Evolutionary conservation across 2,329 filamentous ascomycete genomes (phyloP).

Genomic region (Trichoderma citrinoviride): DNA sequence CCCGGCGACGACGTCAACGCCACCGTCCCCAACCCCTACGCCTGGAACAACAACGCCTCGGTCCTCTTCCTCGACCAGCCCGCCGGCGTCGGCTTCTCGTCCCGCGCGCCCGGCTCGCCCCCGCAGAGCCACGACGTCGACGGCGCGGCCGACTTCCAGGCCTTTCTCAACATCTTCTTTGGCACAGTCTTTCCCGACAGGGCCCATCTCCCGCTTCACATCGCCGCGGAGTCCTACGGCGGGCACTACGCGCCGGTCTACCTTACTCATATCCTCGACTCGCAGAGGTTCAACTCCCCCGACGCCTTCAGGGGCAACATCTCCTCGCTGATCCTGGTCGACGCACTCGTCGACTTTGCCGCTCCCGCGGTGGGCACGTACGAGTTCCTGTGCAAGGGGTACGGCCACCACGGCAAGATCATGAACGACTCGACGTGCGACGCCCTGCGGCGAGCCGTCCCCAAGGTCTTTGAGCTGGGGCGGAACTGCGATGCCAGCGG

Average conservation of each 20-base stretch:
- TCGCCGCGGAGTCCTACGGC: conserved; percentile 44
- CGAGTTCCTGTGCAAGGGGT: conserved; percentile 24
- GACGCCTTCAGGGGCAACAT: conserved; percentile 60
- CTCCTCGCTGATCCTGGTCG: conserved; percentile 39
- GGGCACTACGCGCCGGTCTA: conserved; percentile 40
- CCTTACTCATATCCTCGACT: conserved; percentile 23
- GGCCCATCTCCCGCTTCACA: conserved; percentile 40
- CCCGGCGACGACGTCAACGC: neutral
- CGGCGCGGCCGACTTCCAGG: conserved; percentile 47
- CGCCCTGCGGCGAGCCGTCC: conserved; percentile 39
- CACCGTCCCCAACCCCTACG: conserved; percentile 22
- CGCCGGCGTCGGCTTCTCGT: conserved; percentile 59
- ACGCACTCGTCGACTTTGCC: conserved; percentile 23
- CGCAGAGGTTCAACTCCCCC: conserved; percentile 13
- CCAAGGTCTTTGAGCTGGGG: conserved; percentile 43
- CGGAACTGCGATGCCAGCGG: conserved; percentile 79
- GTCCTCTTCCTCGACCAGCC: conserved; percentile 50
- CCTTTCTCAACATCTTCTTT: conserved; percentile 49
- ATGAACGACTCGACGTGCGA: conserved; percentile 26
- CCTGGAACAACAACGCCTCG: conserved; percentile 29
- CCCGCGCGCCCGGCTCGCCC: conserved; percentile 28
- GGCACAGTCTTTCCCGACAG: conserved; percentile 43
- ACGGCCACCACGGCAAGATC: conserved; percentile 14
- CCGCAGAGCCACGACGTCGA: conserved; percentile 40
- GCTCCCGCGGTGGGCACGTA: conserved; percentile 18